Percentiles rank a stretch among this genome's conserved stretches.
phyloP scores from a whole-genome alignment of 208 protist genomes.

The Zelonia costaricensis region DNA sequence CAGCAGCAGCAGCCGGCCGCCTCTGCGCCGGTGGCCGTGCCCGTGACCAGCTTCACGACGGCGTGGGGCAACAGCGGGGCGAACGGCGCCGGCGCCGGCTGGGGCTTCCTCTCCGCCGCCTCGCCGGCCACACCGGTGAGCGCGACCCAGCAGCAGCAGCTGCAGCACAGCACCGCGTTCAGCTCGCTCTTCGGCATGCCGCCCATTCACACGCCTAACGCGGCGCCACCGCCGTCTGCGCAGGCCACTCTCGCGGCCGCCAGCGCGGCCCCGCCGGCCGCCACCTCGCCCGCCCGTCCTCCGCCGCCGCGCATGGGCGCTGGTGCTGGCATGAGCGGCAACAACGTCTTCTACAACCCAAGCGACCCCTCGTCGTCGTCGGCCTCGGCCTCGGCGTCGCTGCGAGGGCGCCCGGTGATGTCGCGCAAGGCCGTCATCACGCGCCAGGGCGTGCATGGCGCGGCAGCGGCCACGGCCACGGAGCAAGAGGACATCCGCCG shows the following conservation, averaged over 20 bases:
- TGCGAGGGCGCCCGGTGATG: constrained; percentile 31
- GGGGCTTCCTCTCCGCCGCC: constrained; percentile 5
- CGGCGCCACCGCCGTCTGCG: background rate
- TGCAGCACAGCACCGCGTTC: constrained; percentile 27
- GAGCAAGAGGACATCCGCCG: constrained; percentile 10
- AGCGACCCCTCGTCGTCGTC: constrained; percentile 12
- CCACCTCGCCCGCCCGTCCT: background rate
- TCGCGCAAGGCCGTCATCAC: constrained; percentile 33
- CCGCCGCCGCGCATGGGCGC: background rate
- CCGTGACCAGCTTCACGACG: constrained; percentile 29
- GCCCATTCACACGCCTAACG: background rate
- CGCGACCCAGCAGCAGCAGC: too few relatives aligned
- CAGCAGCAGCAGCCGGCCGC: constrained; percentile 7
- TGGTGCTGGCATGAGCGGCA: constrained; percentile 21
- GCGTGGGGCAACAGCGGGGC: constrained; percentile 9
- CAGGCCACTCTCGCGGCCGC: background rate
- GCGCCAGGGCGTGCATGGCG: constrained; percentile 5
- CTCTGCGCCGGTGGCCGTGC: constrained; percentile 6
- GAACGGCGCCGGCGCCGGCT: background rate
- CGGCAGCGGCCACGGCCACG: background rate
- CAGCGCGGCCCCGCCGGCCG: background rate
- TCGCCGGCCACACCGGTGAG: background rate
- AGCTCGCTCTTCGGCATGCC: constrained; percentile 29
- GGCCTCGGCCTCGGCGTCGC: too few relatives aligned
- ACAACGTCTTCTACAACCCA: constrained; percentile 58